Evolutionary conservation across 2,329 filamentous ascomycete genomes (phyloP), one percentile per base, ranked within the genome.

Genomic region (Balansia obtecta): DNA sequence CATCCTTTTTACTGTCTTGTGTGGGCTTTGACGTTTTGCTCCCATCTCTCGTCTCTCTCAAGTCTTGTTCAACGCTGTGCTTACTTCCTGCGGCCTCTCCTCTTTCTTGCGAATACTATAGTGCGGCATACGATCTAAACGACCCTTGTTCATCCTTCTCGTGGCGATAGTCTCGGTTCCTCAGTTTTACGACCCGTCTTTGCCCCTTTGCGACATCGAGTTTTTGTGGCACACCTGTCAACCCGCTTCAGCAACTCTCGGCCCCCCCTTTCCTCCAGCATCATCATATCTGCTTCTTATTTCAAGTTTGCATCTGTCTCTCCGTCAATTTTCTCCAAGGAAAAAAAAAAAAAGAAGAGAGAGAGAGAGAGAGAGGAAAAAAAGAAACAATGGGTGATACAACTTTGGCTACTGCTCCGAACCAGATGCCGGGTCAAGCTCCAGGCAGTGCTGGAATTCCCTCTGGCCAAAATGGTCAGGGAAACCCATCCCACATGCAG

Each of bases 401-500:
- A 71, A 76, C 79, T 65, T 72, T 82, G 66, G 71, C 82, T 58
- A 68, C 82, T 56, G 71, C 76, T 60, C 69, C 79, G 58, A 72
- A 79, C 55, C 80, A 85, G 68, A 80, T 89, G 58, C 83, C 86
- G 48, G 79, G 84, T 50, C 81, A 86, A 66, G 71, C 78, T 54
- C 79, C 83, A 60, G 74, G 80, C 58, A 84, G 82, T 63, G 83
- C 83, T 57, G 83, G 54, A 7, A 47, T 42, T 37, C 27, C 50
- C 34, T 39, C 48, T n/a, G 74, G 76, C 57, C 85, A 88, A 70
- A 82, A 80, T 64, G 77, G 78, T 58, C 85, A 87, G 70, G 71
- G 74, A 56, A 83, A 83, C 65, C 76, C 82, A 56, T 71, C 79
- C 57, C 86, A 93, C 68, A 90, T 96, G 85, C 86, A 88, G 52